Conservation (phyloP, 129 eudicot species). For the Rutidosis leptorrhynchoides region DNA sequence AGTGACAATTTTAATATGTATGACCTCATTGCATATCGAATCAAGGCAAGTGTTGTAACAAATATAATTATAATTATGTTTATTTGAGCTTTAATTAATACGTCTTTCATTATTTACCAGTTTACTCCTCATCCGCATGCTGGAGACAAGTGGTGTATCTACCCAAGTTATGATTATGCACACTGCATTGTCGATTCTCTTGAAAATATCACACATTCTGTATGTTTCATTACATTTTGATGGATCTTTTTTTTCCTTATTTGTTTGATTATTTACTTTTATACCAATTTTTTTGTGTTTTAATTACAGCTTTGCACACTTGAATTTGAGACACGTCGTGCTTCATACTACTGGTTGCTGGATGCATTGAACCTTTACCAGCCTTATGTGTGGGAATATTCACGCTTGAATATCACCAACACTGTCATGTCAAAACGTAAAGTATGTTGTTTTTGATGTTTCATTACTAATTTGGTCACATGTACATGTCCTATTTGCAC, state of each 20-base stretch:
- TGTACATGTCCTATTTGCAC: background rate
- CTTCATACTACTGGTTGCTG: constrained; percentile 91
- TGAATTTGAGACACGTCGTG: constrained; percentile 94
- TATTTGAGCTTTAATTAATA: background rate
- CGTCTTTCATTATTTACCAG: constrained; percentile 39
- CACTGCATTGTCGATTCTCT: constrained; percentile 97
- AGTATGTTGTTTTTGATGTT: constrained; percentile 32
- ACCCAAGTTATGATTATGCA: constrained; percentile 94
- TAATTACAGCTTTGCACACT: constrained; percentile 92
- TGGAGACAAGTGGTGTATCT: constrained; percentile 96
- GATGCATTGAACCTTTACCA: constrained; percentile 82
- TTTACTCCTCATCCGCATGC: constrained; percentile 96
- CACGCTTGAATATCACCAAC: constrained; percentile 76
- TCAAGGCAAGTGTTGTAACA: constrained; percentile 58
- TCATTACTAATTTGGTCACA: background rate
- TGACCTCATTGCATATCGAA: constrained; percentile 95
- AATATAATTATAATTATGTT: background rate
- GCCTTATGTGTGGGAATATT: constrained; percentile 92
- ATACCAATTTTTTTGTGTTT: background rate
- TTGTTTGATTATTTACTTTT: background rate
- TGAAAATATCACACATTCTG: constrained; percentile 93
- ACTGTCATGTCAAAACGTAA: constrained; percentile 97
- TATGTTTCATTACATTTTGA: constrained; percentile 30
- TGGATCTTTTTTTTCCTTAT: background rate
- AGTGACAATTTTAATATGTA: constrained; percentile 91